These are phyloP conservation scores for Diaporthe amygdali DNA, from an alignment of 2,329 filamentous ascomycete genomes.

Conservation along the genomic window DNA sequence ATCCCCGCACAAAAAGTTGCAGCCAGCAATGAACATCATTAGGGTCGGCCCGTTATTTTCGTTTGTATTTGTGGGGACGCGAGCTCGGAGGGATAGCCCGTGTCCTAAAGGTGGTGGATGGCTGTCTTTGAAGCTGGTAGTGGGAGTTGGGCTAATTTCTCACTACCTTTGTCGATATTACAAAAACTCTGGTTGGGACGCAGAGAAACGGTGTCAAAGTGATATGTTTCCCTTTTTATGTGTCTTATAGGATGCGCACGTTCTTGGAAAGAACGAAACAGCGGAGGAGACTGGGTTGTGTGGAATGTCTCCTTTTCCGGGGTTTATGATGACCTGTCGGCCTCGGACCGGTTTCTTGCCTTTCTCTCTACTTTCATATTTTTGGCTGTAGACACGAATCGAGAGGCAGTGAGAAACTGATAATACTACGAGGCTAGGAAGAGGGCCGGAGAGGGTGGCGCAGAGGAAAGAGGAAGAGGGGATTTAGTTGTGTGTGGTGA, in stretches of 20 bases:
- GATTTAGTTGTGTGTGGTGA: constrained; percentile 17
- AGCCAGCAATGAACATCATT: constrained; percentile 16
- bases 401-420: constrained; percentile 20
- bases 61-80: neutral
- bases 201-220: constrained; percentile 19
- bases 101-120: neutral
- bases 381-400: constrained; percentile 31
- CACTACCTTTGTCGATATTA: constrained; percentile 19
- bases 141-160: constrained; percentile 4
- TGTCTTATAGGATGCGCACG: constrained; percentile 25
- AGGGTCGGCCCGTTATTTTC: constrained; percentile 1
- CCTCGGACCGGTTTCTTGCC: constrained; percentile 26
- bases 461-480: neutral
- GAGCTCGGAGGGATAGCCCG: neutral
- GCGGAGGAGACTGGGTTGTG: constrained; percentile 28
- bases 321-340: constrained; percentile 30
- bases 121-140: constrained; percentile 6
- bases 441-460: neutral
- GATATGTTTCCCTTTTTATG: constrained; percentile 22
- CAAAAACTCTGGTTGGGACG: constrained; percentile 21
- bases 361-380: constrained; percentile 30
- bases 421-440: constrained; percentile 22
- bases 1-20: constrained; percentile 13
- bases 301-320: constrained; percentile 36
- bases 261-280: constrained; percentile 25